A percentile compares a stretch with the other conserved stretches of the same genome.
phyloP scores from a whole-genome alignment of 257 asterid genomes.

The Nicotiana benthamiana region DNA sequence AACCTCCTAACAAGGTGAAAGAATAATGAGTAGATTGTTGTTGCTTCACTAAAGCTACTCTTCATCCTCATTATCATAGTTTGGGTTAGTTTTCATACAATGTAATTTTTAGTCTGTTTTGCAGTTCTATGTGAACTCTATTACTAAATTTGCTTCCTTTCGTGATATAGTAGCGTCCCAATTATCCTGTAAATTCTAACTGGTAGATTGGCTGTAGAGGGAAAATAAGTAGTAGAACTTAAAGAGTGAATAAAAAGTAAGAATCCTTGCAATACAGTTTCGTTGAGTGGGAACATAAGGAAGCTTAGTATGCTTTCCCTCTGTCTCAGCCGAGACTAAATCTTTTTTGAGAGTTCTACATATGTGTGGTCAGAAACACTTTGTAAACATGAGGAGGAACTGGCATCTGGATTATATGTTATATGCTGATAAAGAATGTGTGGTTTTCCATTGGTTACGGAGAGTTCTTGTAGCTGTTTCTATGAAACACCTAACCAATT shows the following conservation, averaged over 20 bases:
- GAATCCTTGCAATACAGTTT: background rate
- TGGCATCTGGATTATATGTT: background rate
- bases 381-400: background rate
- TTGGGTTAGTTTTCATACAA: background rate
- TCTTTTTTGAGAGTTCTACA: background rate
- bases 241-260: background rate
- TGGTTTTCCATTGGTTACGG: background rate
- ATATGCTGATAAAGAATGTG: background rate
- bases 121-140: background rate
- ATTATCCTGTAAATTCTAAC: background rate
- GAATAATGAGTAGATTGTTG: background rate
- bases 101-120: too few relatives aligned
- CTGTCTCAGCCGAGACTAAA: background rate
- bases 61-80: background rate
- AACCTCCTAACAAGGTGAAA: too few relatives aligned
- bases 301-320: background rate
- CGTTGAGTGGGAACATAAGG: background rate
- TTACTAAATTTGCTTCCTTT: too few relatives aligned
- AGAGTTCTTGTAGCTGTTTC: background rate
- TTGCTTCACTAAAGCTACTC: background rate
- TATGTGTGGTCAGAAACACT: background rate
- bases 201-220: background rate
- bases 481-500: background rate
- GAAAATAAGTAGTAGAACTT: background rate
- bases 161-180: background rate